These are phyloP conservation scores for Aspergillus glaucus DNA, from an alignment of 2,329 filamentous ascomycete species.

Conservation along the genomic window DNA sequence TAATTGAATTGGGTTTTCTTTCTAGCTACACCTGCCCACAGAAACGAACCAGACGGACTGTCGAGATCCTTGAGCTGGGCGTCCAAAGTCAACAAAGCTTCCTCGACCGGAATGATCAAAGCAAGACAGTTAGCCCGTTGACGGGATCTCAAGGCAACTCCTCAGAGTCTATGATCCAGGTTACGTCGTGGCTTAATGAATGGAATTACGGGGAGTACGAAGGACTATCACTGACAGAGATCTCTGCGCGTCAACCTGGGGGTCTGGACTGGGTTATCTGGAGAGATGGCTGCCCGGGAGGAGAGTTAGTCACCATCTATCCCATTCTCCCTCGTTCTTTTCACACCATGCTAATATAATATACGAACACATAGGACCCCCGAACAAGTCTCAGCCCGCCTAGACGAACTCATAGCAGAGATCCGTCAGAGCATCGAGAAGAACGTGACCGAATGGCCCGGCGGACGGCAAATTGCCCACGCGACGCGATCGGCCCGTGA, in stretches of 20 bases:
- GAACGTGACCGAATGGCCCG: conserved; percentile 3
- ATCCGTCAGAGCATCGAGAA: conserved; percentile 4
- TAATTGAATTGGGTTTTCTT: neutral
- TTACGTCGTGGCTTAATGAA: conserved; percentile 62
- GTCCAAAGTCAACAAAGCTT: conserved; percentile 7
- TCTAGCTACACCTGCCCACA: conserved; percentile 9
- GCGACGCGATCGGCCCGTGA: conserved; percentile 3
- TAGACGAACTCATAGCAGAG: conserved; percentile 7
- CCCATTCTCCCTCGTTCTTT: neutral
- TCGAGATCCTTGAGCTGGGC: conserved; percentile 8
- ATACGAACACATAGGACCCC: conserved; percentile 3
- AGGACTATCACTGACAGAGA: conserved; percentile 62
- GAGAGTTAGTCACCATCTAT: conserved; percentile 7
- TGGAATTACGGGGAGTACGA: conserved; percentile 82
- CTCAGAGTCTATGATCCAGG: conserved; percentile 3
- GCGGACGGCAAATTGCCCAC: conserved; percentile 4
- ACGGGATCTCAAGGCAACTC: neutral
- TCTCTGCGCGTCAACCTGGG: conserved; percentile 40
- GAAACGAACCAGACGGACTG: conserved; percentile 6
- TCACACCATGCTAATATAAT: neutral
- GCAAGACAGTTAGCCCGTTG: neutral
- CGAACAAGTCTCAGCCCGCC: conserved; percentile 5
- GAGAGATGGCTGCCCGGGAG: conserved; percentile 12
- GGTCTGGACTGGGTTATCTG: conserved; percentile 11
- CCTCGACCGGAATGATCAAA: conserved; percentile 1